Evolutionary conservation across 169 alveolate species (phyloP), one percentile per base, ranked within the genome.

Genomic region (Plasmodium falciparum): DNA sequence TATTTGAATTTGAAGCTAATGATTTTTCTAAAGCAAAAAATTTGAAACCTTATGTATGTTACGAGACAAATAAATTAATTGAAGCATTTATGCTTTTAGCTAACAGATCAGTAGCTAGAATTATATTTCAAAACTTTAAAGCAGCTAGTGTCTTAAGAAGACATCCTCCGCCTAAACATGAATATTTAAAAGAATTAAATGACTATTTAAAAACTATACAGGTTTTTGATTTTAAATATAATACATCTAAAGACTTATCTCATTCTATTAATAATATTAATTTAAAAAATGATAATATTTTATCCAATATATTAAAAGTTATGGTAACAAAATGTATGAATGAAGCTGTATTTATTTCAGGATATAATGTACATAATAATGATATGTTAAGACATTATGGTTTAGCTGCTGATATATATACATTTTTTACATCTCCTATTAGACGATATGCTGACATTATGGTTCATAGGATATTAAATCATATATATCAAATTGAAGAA

Each of bases 391-490:
- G 72, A 93, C 98, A 85, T 94, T 99, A 99, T 93, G 99, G 99
- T 47, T 97, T 99, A 26, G 99, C 99, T 24, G 99, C 98, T 72
- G 99, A 97, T 67, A 93, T 98, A 13, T 99, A 99, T 94, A 99
- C 99, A 0, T 99, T 99, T 93, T 99, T 99, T 93, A 99, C 99
- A 9, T 98, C 99, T 9, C 99, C 99, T 11, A 99, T 99, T 73
- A 95, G 99, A 92, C 93, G 99, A 88, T 98, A 98, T 95, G 99
- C 99, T 1, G 99, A 98, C 95, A 97, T 98, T 43, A 85, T 98
- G 59, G 99, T 98, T 15, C 99, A 98, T 88, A 95, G 99, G 89
- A 90, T 98, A 74, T 96, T 98, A 13, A 88, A 94, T 26, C 94
- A 94, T 15, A 93, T 94, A 59, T 94, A 93, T 29, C 93, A 74